Conservation (phyloP, 345 rosid genomes). For the Brassica rapa region DNA sequence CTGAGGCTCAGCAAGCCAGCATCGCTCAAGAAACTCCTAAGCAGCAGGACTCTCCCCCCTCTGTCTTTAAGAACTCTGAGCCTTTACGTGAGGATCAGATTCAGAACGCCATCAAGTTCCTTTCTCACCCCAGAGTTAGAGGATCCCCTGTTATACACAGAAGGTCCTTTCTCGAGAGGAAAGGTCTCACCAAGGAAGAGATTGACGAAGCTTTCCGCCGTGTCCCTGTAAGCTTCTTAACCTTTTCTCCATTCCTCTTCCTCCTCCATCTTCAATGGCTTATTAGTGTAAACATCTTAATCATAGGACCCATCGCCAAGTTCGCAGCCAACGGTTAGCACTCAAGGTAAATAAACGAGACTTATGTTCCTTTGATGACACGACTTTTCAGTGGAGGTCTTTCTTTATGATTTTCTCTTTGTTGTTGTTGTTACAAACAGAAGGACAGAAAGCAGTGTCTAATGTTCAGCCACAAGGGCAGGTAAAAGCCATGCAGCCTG, state of each 20-base stretch:
- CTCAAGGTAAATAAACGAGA: slow-evolving; percentile 54
- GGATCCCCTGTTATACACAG: slow-evolving; percentile 91
- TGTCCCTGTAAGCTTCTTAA: slow-evolving; percentile 68
- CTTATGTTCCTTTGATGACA: slow-evolving; percentile 20
- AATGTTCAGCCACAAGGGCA: slow-evolving; percentile 56
- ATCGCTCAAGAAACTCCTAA: slow-evolving; percentile 46
- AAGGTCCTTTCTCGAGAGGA: slow-evolving; percentile 92
- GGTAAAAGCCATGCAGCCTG: slow-evolving; percentile 61
- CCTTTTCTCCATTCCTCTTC: background rate
- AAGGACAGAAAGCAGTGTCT: slow-evolving; percentile 56
- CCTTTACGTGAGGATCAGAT: slow-evolving; percentile 93
- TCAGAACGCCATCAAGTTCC: slow-evolving; percentile 91
- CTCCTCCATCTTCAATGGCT: background rate
- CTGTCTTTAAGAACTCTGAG: slow-evolving; percentile 87
- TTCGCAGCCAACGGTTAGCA: slow-evolving; percentile 52
- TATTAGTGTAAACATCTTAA: slow-evolving; percentile 21
- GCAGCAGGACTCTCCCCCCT: slow-evolving; percentile 43
- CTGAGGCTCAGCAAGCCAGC: slow-evolving; percentile 54
- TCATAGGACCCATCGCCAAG: slow-evolving; percentile 84
- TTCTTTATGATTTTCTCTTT: background rate
- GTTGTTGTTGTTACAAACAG: slow-evolving; percentile 41
- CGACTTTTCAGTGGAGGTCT: slow-evolving; percentile 8
- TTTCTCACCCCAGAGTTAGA: slow-evolving; percentile 88
- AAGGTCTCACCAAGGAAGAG: slow-evolving; percentile 95
- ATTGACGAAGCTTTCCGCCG: slow-evolving; percentile 94